These are phyloP conservation scores for Vicia faba DNA, from an alignment of 306 rosid genomes.

Conservation along the genomic window DNA sequence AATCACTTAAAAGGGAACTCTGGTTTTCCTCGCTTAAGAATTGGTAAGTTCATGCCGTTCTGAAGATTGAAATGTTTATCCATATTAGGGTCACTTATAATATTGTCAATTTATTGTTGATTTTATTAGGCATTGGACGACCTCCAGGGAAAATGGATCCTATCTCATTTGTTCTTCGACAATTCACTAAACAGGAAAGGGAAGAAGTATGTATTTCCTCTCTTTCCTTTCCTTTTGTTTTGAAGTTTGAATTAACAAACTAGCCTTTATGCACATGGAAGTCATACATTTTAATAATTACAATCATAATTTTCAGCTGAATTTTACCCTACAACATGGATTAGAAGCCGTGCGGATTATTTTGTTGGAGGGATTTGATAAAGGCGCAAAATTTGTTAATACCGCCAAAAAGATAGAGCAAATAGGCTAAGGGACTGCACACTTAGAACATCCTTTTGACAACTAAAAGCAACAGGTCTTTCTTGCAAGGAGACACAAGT, in stretches of 20 bases:
- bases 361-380: conserved; percentile 80
- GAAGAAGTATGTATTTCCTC: conserved; percentile 58
- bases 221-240: not conserved
- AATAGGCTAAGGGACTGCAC: conserved; percentile 36
- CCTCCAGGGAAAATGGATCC: conserved; percentile 73
- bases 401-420: conserved; percentile 48
- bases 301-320: conserved; percentile 57
- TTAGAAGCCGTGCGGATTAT: conserved; percentile 74
- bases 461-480: conserved; percentile 26
- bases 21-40: conserved; percentile 80
- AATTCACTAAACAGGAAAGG: conserved; percentile 75
- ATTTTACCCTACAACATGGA: conserved; percentile 74
- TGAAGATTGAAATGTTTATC: conserved; percentile 18
- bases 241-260: conserved; percentile 1
- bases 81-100: conserved; percentile 7
- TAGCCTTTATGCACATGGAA: conserved; percentile 15
- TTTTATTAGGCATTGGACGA: conserved; percentile 51
- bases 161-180: conserved; percentile 70
- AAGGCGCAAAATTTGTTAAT: conserved; percentile 60
- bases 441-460: conserved; percentile 29
- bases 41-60: conserved; percentile 51
- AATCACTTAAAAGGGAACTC: conserved; percentile 79
- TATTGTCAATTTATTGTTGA: conserved; percentile 25
- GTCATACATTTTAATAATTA: conserved; percentile 31
- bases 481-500: conserved; percentile 27